Conservation (phyloP, 1,284 basidiomycete species). For the Pyrrhoderma noxium region DNA sequence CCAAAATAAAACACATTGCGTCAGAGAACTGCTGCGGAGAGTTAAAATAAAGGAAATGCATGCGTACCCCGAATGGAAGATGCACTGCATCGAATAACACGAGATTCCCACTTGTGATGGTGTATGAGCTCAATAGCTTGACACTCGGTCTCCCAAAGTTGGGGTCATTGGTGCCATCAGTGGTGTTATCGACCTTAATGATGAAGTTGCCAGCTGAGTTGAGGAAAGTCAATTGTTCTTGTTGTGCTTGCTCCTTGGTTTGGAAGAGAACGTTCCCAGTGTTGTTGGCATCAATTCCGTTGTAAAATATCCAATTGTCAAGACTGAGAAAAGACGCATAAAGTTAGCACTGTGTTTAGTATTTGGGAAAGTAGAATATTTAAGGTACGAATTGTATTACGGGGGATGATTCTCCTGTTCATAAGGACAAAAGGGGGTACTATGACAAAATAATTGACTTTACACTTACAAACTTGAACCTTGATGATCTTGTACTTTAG, state of each 20-base stretch:
- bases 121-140: constrained; percentile 12
- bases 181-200: constrained; percentile 21
- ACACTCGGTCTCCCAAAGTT: constrained; percentile 17
- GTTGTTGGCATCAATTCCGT: constrained; percentile 17
- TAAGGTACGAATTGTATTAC: neutral
- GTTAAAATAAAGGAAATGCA: neutral
- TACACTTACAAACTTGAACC: constrained; percentile 11
- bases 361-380: neutral
- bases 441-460: neutral
- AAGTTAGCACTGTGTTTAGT: neutral
- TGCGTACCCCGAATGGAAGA: constrained; percentile 14
- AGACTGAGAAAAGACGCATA: constrained; percentile 7
- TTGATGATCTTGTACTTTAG: constrained; percentile 7
- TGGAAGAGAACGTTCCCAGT: constrained; percentile 19
- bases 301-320: constrained; percentile 17
- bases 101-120: constrained; percentile 13
- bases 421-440: neutral
- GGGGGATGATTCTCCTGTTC: neutral
- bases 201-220: constrained; percentile 19
- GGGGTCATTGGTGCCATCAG: constrained; percentile 16
- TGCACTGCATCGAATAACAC: constrained; percentile 17
- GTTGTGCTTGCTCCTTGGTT: constrained; percentile 10
- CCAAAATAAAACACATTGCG: neutral
- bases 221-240: constrained; percentile 17
- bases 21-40: neutral